Evolutionary conservation across 768 basidiomycete species (phyloP).

Genomic region (Lactarius evosmus): DNA sequence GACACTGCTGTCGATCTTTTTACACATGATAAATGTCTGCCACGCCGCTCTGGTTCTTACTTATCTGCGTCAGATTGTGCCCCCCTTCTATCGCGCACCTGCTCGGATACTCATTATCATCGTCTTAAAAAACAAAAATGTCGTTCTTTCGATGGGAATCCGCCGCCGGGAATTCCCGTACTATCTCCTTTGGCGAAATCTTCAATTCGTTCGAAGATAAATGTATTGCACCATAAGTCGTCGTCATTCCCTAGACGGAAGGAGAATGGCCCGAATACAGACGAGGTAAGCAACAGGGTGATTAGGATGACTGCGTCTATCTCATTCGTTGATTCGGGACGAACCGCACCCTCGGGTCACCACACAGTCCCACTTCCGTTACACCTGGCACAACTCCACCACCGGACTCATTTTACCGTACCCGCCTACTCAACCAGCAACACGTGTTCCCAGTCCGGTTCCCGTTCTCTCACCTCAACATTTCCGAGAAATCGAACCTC

Average conservation of each 20-base stretch:
- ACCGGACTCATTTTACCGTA: not conserved
- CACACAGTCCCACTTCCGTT: not conserved
- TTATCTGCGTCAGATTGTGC: constrained; percentile 16
- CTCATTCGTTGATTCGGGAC: not conserved
- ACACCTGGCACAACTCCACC: not conserved
- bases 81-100: not conserved
- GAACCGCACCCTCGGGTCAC: not conserved
- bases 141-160: not conserved
- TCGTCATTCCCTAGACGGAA: not conserved
- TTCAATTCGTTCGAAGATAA: not conserved
- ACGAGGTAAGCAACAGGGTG: not conserved
- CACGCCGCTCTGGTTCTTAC: not conserved
- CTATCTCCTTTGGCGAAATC: not conserved
- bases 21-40: not conserved
- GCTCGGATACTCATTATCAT: not conserved
- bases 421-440: constrained; percentile 15
- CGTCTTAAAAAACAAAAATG: constrained; percentile 13
- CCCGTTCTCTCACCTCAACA: not conserved
- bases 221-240: not conserved
- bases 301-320: no score
- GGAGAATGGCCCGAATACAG: not conserved
- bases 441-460: constrained; percentile 8
- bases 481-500: constrained; percentile 4
- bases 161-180: not conserved
- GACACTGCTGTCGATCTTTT: not conserved